Evolutionary conservation across 352 stramenopile genomes (phyloP), one percentile per base, ranked within the genome.

Genomic region (Pythium inflatum): DNA sequence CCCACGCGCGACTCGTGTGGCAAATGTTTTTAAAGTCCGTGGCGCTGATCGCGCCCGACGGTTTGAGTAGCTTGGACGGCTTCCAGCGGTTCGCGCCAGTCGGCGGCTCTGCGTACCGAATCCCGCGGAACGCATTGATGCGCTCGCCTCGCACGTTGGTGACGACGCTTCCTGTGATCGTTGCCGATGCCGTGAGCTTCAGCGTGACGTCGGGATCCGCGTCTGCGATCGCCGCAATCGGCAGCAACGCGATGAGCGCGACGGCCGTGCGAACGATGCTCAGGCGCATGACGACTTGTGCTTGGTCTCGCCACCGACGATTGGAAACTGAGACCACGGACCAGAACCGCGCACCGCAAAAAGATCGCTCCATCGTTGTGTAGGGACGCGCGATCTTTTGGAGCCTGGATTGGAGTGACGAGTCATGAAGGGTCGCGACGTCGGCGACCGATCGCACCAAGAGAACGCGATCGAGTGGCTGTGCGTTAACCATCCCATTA

Each of bases 101-200:
- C 1, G 62, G 51, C n/a, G 62, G 27, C 53, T 62, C 62, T 11
- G 62, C 62, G 51, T 63, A 70, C 1, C 28, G 62, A 53, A 70
- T 70, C 2, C 51, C 62, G 5, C 50, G 62, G 41, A 70, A 70
- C n/a, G 24, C 49, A 22, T 72, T 55, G 25, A 72, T 30, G 27
- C 25, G 34, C 6, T 67, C 18, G 48, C 50, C 50, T 4, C 20
- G 30, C 1, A 33, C 25, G 24, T 71, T 71, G 5, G 43, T 65
- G 12, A 45, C 28, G 20, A 61, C n/a, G 2, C 12, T 50, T 9
- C 54, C 63, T 2, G 63, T 65, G 24, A 71, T 25, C 5, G 63
- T 36, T 41, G 41, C 41, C 5, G 49, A n/a, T 5, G 36, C 13
- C 1, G 31, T n/a, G 24, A 63, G 53, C 41, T 53, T 54, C 14